Conservation (phyloP, 73 alveolate genomes). For the Tetrahymena borealis region DNA sequence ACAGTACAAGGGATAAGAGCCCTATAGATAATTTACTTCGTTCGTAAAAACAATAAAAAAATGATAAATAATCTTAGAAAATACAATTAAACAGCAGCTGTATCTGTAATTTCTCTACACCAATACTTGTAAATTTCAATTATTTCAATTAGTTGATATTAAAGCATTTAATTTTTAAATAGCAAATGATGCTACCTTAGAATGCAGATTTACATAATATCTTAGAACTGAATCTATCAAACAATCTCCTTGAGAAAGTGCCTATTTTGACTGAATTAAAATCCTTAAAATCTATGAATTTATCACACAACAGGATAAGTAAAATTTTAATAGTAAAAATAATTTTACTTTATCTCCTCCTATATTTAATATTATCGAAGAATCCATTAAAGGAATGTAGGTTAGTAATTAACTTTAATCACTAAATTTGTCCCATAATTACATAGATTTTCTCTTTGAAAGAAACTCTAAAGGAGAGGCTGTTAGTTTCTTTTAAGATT, state of each 20-base stretch:
- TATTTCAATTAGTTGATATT: not conserved
- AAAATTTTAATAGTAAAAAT: not conserved
- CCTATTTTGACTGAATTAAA: not conserved
- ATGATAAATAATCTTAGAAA: too few species aligned
- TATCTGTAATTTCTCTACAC: too few species aligned
- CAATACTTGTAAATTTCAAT: not conserved
- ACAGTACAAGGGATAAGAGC: too few species aligned
- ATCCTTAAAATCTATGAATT: not conserved
- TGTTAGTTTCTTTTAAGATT: not conserved
- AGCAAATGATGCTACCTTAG: not conserved
- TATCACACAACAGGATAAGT: not conserved
- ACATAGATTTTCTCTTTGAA: not conserved
- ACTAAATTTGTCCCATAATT: not conserved
- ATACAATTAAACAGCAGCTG: too few species aligned
- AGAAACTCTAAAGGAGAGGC: not conserved
- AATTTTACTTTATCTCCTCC: too few species aligned
- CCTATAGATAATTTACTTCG: too few species aligned
- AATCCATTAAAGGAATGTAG: not conserved
- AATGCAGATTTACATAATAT: not conserved
- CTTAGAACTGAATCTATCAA: not conserved
- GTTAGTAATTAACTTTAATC: not conserved
- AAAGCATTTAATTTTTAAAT: not conserved
- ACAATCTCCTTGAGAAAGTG: not conserved
- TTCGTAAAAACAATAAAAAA: too few species aligned
- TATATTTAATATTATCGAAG: too few species aligned